phyloP scores from a whole-genome alignment of 192 early-diverging fungal genomes.

The Rhizophagus clarus region DNA sequence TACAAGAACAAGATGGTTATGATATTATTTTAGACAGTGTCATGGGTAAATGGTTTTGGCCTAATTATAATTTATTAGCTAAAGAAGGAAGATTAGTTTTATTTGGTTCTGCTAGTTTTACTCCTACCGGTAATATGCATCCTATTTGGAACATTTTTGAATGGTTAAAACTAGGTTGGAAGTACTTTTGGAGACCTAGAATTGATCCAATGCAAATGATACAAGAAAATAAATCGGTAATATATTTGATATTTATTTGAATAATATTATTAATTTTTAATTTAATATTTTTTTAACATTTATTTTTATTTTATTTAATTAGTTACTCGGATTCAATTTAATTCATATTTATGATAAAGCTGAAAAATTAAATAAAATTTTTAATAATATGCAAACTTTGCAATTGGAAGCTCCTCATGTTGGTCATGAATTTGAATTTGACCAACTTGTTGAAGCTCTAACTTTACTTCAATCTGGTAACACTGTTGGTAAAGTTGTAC shows the following conservation, averaged over 20 bases:
- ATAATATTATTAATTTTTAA: not conserved
- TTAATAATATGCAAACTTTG: not conserved
- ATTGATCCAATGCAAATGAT: slow-evolving; percentile 25
- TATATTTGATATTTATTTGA: not conserved
- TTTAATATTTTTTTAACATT: not conserved
- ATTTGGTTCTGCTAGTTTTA: slow-evolving; percentile 25
- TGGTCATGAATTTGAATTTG: slow-evolving; percentile 29
- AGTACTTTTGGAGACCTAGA: slow-evolving; percentile 31
- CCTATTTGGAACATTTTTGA: slow-evolving; percentile 27
- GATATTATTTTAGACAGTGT: slow-evolving; percentile 32
- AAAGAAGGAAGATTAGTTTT: slow-evolving; percentile 16
- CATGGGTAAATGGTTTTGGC: slow-evolving; percentile 33
- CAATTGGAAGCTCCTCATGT: slow-evolving; percentile 18
- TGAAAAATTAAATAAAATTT: slow-evolving; percentile 22
- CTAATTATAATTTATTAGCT: slow-evolving; percentile 20
- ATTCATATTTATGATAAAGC: slow-evolving; percentile 27
- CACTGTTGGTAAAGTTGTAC: slow-evolving; percentile 30
- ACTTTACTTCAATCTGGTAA: slow-evolving; percentile 30
- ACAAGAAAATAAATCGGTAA: slow-evolving; percentile 29
- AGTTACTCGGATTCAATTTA: slow-evolving; percentile 33
- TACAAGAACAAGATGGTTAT: not conserved
- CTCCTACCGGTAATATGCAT: slow-evolving; percentile 30
- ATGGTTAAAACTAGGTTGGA: slow-evolving; percentile 28
- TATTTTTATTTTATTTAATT: not conserved
- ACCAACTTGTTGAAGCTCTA: slow-evolving; percentile 18